Base-by-base conservation (phyloP, 352 stramenopile genomes). In the Pythium folliculosum region DNA sequence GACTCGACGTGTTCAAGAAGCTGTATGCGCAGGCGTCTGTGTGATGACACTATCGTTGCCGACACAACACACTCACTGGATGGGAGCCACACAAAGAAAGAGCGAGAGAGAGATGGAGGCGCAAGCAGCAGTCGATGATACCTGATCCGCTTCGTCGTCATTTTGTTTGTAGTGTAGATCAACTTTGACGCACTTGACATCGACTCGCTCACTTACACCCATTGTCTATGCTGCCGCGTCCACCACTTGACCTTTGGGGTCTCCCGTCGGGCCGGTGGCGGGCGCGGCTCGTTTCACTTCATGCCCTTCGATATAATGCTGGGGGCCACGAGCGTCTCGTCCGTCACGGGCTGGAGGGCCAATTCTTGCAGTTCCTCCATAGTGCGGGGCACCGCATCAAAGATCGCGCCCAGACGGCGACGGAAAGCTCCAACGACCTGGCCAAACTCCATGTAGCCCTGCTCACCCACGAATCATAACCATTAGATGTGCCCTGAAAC, bases 371-470 rank as follows among this genome's bases (percentile, higher is more conserved):
- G 73, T 25, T 89, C 80, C 21, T 73, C 71, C 67, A 94, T 71
- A 23, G 76, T 88, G 37, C 73, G 73, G 1, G 88, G 88, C 43
- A 89, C 75, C 22, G 72, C 51, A 51, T 88, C 81, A 55, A 95
- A 95, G 60, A 95, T 95, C 60, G 83, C 77, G 40, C 70, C 77
- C 5, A 95, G 59, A 12, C 86, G 82, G 17, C 73, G 73, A 22
- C 84, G 84, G 60, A 94, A 94, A 5, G 86, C 81, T 1, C 72
- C 67, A 8, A 88, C 77, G 13, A 95, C 88, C 63, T 95, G 86
- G 1, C 88, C 88, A 76, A 95, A 95, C 65, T 95, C 88, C 88
- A 95, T 95, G 67, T 95, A 95, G 23, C 88, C 88, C 87, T 95
- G 63, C 63, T 57, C 40, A 70, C 63, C 5, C 70, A 21, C 48